Conservation (phyloP, 768 basidiomycete genomes). For the Polyporus arcularius region DNA sequence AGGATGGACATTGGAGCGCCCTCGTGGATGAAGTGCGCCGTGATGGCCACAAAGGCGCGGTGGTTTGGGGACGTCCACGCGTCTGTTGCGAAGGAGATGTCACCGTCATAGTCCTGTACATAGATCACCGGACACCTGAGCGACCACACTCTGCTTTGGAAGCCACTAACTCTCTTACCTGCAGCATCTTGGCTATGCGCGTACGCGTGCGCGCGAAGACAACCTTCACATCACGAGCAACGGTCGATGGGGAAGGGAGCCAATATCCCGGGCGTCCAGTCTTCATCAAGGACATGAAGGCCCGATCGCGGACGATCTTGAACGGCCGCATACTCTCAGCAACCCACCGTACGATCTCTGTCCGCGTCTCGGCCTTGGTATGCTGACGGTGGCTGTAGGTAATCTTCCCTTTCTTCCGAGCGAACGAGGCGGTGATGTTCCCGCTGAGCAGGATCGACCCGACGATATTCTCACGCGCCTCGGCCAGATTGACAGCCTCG, state of each 20-base stretch:
- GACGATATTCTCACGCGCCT: neutral
- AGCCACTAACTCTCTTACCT: too few species aligned
- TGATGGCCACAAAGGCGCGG: neutral
- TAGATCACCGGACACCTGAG: too few species aligned
- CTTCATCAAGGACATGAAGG: conserved; percentile 35
- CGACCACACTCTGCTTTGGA: too few species aligned
- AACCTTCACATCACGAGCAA: conserved; percentile 33
- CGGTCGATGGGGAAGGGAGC: conserved; percentile 34
- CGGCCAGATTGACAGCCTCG: conserved; percentile 11
- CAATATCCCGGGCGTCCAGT: conserved; percentile 36
- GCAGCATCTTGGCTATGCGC: conserved; percentile 26
- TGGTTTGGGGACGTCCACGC: neutral
- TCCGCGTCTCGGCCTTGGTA: conserved; percentile 30
- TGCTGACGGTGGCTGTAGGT: conserved; percentile 34
- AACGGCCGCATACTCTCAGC: conserved; percentile 35
- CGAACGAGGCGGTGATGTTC: conserved; percentile 30
- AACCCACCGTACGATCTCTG: conserved; percentile 39
- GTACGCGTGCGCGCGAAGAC: conserved; percentile 27
- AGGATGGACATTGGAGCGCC: neutral
- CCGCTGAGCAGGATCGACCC: neutral
- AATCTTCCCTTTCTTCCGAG: conserved; percentile 29
- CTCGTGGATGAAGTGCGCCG: neutral
- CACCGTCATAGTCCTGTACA: conserved; percentile 28
- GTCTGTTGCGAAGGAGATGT: conserved; percentile 30
- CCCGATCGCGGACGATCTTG: conserved; percentile 36